phyloP scores from a whole-genome alignment of 2,329 filamentous ascomycete genomes.

The Tolypocladium ovalisporum region DNA sequence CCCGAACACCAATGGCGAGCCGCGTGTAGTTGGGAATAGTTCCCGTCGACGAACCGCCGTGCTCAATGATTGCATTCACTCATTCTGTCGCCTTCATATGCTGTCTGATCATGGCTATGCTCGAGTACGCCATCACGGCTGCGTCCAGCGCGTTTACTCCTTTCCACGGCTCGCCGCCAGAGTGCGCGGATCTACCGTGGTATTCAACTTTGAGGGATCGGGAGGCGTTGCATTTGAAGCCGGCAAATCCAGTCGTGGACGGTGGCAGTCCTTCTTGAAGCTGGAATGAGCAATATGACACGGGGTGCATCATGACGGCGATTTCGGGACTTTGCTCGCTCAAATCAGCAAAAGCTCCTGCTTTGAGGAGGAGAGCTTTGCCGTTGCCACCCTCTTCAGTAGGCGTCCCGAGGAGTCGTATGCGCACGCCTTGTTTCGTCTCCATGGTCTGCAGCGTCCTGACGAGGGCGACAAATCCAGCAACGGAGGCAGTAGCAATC shows the following conservation, averaged over 20 bases:
- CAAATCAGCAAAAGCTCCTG: neutral
- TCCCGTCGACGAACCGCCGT: neutral
- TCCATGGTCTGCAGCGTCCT: neutral
- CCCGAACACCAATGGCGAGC: neutral
- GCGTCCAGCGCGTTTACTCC: neutral
- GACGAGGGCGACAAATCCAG: conserved; percentile 19
- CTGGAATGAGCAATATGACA: neutral
- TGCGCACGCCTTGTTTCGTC: neutral
- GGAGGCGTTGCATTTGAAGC: neutral
- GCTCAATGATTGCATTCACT: neutral
- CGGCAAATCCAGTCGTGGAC: neutral
- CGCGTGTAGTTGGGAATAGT: neutral
- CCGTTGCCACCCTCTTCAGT: conserved; percentile 31
- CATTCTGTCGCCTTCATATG: neutral
- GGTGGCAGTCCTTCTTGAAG: neutral
- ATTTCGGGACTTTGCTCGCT: neutral
- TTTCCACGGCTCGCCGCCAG: neutral
- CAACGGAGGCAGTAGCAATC: conserved; percentile 18
- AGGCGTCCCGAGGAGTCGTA: conserved; percentile 28
- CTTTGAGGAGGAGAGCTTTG: conserved; percentile 24
- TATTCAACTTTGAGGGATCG: neutral
- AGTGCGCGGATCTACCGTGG: neutral
- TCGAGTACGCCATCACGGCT: neutral
- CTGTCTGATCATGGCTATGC: neutral
- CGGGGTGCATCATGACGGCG: neutral